Conservation (phyloP, 371 early-diverging fungal species). For the Dinochytrium kinnereticum region DNA sequence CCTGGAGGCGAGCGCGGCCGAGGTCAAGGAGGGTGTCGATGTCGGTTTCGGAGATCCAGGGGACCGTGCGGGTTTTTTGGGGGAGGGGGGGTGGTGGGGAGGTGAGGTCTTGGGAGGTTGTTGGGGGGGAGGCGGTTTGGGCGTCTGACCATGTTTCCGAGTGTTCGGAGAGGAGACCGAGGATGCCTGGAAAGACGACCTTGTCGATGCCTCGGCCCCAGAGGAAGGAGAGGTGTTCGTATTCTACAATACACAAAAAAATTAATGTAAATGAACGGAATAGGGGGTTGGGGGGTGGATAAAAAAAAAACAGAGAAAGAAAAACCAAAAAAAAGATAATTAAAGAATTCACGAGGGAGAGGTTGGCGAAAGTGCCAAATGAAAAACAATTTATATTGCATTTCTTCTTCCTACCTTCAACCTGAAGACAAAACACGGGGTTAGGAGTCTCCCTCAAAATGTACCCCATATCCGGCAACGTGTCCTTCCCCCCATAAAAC, state of each 20-base stretch:
- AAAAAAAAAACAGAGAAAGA: no score
- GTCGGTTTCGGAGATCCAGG: slow-evolving; percentile 45
- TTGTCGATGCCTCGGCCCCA: slow-evolving; percentile 53
- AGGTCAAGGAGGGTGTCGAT: slow-evolving; percentile 36
- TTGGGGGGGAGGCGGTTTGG: neutral
- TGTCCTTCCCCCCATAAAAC: slow-evolving; percentile 89
- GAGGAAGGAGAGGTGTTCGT: slow-evolving; percentile 53
- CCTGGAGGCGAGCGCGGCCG: slow-evolving; percentile 22
- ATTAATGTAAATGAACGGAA: neutral
- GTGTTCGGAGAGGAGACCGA: slow-evolving; percentile 48
- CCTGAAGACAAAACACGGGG: slow-evolving; percentile 46
- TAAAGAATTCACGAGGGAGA: neutral
- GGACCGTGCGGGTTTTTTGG: slow-evolving; percentile 35
- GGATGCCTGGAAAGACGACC: slow-evolving; percentile 48
- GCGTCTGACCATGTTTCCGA: slow-evolving; percentile 46
- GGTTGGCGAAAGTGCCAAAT: neutral
- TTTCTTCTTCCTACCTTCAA: slow-evolving; percentile 31
- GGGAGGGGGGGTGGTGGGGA: neutral
- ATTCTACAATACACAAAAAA: slow-evolving; percentile 15
- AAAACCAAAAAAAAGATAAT: neutral
- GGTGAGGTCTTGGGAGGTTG: slow-evolving; percentile 3
- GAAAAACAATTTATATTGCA: neutral
- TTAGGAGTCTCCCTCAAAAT: slow-evolving; percentile 37
- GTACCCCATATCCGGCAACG: slow-evolving; percentile 75
- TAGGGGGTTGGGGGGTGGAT: neutral